Evolutionary conservation across 2,329 filamentous ascomycete species (phyloP), one percentile per base, ranked within the genome.

Genomic region (Trichoderma cornu-damae): DNA sequence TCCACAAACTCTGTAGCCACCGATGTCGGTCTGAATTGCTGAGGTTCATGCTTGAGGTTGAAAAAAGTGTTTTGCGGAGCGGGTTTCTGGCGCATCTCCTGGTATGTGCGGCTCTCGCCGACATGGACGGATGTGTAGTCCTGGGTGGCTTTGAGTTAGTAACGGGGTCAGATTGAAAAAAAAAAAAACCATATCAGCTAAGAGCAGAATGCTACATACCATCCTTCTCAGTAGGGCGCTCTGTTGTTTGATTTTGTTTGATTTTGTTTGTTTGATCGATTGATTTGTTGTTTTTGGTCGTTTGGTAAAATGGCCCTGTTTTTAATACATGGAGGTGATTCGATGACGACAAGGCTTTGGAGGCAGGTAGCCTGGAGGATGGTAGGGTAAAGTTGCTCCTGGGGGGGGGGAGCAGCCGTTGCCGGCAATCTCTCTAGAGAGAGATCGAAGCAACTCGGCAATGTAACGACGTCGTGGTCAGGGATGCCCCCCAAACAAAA

Each of bases 1-100:
- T 91, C 89, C 68, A 87, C 85, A 62, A 90, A 87, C 66, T 91
- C 87, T 20, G 88, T 93, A 42, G 86, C 82, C 59, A 88, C 79
- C 35, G 89, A 92, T 35, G 82, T 71, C 37, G 88, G 87, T 59
- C 87, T 79, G 55, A 76, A 74, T 11, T 64, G 58, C 53, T 77
- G 73, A 20, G 72, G 77, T 60, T 80, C 77, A 57, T 70, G 70
- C 65, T 79, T 81, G 61, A 80, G 71, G 63, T 78, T 78, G 71
- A 88, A 87, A 68, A 88, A 84, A 16, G 83, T 72, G 70, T 84
- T 81, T 63, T 79, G 77, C 24, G 75, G 67, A 47, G 72, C 69
- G 55, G 73, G 66, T 67, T 78, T 81, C 63, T 82, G 75, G 61
- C 72, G 72, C 80, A 82, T 81, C 68, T 81, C 78, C 59, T 70